Conservation (phyloP, 169 alveolate species). For the Cryptosporidium andersoni region DNA sequence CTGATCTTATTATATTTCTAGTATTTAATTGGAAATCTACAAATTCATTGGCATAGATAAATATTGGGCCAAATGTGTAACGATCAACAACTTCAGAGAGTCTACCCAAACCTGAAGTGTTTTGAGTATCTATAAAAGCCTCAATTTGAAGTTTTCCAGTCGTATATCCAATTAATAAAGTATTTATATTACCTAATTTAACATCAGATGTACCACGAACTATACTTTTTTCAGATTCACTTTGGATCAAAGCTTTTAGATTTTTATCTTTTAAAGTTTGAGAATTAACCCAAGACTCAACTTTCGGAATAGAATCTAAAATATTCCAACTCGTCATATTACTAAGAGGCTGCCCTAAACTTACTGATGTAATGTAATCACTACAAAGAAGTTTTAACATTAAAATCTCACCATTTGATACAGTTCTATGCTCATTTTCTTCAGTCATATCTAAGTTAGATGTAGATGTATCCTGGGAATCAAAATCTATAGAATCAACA, state of each 20-base stretch:
- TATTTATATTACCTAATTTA: slow-evolving; percentile 35
- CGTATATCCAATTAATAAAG: slow-evolving; percentile 28
- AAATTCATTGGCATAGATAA: slow-evolving; percentile 42
- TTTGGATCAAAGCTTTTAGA: neutral
- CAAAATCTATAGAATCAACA: slow-evolving; percentile 4
- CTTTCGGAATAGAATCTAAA: slow-evolving; percentile 30
- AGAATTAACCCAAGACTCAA: slow-evolving; percentile 45
- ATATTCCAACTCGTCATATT: slow-evolving; percentile 61
- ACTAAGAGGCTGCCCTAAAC: slow-evolving; percentile 33
- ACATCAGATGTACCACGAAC: slow-evolving; percentile 41
- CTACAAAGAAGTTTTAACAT: slow-evolving; percentile 45
- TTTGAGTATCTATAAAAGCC: slow-evolving; percentile 7
- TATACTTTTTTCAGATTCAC: slow-evolving; percentile 15
- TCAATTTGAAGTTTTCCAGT: slow-evolving; percentile 34
- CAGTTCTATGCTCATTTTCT: neutral
- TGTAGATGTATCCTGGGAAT: neutral
- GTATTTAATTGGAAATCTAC: slow-evolving; percentile 14
- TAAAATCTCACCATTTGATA: slow-evolving; percentile 43
- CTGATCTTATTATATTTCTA: slow-evolving; percentile 23
- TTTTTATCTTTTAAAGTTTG: neutral
- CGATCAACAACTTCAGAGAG: slow-evolving; percentile 51
- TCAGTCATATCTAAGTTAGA: neutral
- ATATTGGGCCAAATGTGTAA: slow-evolving; percentile 58
- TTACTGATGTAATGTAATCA: slow-evolving; percentile 42
- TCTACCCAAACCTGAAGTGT: neutral